Evolutionary conservation across 495 filamentous ascomycete genomes (phyloP).

Genomic region (Sporormia fimetaria): DNA sequence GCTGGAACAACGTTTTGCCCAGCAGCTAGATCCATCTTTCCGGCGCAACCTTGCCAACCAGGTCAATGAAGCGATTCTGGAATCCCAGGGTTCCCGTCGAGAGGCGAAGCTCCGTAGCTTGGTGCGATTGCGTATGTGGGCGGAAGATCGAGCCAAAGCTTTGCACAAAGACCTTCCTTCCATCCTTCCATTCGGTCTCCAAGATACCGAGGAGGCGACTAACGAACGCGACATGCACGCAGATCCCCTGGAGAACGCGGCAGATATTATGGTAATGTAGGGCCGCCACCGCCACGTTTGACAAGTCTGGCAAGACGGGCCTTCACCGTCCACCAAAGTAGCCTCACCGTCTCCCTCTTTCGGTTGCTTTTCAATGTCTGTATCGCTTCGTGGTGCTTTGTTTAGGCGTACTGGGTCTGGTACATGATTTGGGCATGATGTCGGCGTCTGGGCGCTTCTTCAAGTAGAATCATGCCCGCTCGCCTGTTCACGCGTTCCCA

Average conservation of each 20-base stretch:
- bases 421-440: too few species aligned
- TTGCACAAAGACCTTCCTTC: slow-evolving; percentile 65
- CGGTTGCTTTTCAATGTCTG: too few species aligned
- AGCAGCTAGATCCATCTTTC: slow-evolving; percentile 68
- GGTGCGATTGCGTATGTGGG: slow-evolving; percentile 72
- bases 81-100: slow-evolving; percentile 54
- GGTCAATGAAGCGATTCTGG: slow-evolving; percentile 81
- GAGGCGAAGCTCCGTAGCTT: slow-evolving; percentile 72
- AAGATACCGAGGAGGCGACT: slow-evolving; percentile 8
- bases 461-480: too few species aligned
- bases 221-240: slow-evolving; percentile 7
- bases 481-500: too few species aligned
- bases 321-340: too few species aligned
- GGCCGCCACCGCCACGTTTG: too few species aligned
- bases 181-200: slow-evolving; percentile 58
- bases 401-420: too few species aligned
- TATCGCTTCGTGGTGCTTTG: too few species aligned
- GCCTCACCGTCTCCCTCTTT: too few species aligned
- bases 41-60: slow-evolving; percentile 65
- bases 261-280: slow-evolving; percentile 9
- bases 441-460: too few species aligned
- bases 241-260: slow-evolving; percentile 5
- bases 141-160: slow-evolving; percentile 64
- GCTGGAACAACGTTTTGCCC: slow-evolving; percentile 61
- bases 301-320: too few species aligned